phyloP scores from a whole-genome alignment of 163 green algal genomes.

The Scenedesmus sp. region DNA sequence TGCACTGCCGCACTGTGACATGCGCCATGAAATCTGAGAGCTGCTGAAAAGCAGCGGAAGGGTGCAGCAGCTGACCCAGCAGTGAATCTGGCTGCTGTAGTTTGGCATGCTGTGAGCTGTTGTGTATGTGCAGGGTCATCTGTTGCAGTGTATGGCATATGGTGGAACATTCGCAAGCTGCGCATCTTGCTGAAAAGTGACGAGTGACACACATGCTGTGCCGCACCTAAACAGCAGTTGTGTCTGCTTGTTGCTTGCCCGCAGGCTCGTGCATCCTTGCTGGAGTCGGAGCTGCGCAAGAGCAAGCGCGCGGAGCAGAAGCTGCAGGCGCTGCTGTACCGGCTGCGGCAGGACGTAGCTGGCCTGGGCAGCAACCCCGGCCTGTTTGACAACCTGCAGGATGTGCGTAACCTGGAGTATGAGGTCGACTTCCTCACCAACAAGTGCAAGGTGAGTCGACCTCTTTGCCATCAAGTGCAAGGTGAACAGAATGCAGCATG shows the following conservation, averaged over 20 bases:
- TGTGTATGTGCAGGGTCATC: too few species aligned
- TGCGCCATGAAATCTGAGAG: too few species aligned
- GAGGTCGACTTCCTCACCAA: constrained; percentile 71
- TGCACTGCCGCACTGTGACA: too few species aligned
- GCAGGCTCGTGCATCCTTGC: constrained; percentile 25
- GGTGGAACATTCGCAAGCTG: too few species aligned
- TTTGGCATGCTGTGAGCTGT: too few species aligned
- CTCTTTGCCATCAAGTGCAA: too few species aligned
- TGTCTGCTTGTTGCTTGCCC: not conserved
- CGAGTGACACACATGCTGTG: not conserved
- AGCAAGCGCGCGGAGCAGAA: constrained; percentile 72
- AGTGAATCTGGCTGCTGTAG: too few species aligned
- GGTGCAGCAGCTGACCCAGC: not conserved
- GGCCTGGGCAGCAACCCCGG: not conserved
- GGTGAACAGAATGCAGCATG: too few species aligned
- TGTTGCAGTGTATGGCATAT: too few species aligned
- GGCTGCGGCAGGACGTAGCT: constrained; percentile 73
- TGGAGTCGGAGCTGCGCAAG: constrained; percentile 69
- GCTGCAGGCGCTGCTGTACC: constrained; percentile 73
- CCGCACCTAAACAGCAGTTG: not conserved
- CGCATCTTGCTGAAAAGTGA: not conserved
- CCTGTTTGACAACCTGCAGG: constrained; percentile 61
- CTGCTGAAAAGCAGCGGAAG: too few species aligned
- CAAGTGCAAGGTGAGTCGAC: constrained; percentile 64
- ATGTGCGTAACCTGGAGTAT: constrained; percentile 69